Conservation (phyloP, 306 rosid genomes). For the Pterocarpus macrocarpus region DNA sequence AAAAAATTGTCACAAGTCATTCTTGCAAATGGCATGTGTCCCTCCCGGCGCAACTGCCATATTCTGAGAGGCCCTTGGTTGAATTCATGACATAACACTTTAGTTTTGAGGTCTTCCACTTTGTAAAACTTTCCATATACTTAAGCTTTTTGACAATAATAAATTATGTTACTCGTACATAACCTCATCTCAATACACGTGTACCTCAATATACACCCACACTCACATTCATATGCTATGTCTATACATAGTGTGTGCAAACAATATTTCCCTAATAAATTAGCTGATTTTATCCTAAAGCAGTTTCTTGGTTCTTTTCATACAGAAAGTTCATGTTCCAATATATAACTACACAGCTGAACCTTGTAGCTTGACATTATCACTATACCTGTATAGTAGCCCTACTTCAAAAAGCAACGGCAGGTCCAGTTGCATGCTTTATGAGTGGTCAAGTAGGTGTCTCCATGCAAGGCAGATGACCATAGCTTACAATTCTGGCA, state of each 20-base stretch:
- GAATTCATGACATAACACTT: too few relatives aligned
- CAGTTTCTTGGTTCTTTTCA: slow-evolving; percentile 23
- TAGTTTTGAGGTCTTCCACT: neutral
- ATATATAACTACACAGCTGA: slow-evolving; percentile 13
- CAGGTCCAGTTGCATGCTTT: slow-evolving; percentile 36
- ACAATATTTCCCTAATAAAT: too few relatives aligned
- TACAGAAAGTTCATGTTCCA: slow-evolving; percentile 29
- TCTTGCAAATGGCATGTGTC: neutral
- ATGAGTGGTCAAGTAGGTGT: neutral
- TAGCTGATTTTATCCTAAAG: neutral
- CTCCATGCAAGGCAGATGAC: slow-evolving; percentile 1
- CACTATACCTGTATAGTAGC: slow-evolving; percentile 15
- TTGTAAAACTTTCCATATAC: too few relatives aligned
- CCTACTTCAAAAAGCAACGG: slow-evolving; percentile 42
- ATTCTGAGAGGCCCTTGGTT: too few relatives aligned
- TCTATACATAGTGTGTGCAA: too few relatives aligned
- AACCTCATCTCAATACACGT: too few relatives aligned
- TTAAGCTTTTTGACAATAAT: too few relatives aligned
- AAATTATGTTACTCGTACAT: too few relatives aligned
- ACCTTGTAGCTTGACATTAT: slow-evolving; percentile 35
- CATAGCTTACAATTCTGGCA: slow-evolving; percentile 46
- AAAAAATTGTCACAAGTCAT: neutral
- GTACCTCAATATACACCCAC: too few relatives aligned
- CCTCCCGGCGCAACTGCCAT: too few relatives aligned
- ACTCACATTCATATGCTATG: too few relatives aligned